These are phyloP conservation scores for Allium fistulosum DNA, from an alignment of 106 monocot genomes.

Conservation along the genomic window DNA sequence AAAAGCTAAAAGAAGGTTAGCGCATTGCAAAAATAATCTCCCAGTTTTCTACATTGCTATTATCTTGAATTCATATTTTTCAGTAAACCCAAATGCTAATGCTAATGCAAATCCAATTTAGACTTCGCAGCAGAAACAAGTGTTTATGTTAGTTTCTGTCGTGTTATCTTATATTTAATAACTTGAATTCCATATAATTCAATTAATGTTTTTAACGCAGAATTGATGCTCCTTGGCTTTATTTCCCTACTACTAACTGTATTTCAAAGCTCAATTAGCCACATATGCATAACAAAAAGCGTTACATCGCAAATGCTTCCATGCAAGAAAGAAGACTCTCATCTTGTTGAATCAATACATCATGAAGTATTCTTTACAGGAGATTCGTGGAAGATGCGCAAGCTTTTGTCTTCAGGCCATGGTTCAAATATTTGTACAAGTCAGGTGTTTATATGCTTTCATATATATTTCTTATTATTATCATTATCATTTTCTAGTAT, in stretches of 20 bases:
- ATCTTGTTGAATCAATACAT: slow-evolving; percentile 6
- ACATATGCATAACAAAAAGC: slow-evolving; percentile 47
- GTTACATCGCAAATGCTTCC: slow-evolving; percentile 50
- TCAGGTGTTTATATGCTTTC: slow-evolving; percentile 14
- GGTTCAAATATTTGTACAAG: slow-evolving; percentile 25
- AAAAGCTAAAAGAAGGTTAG: slow-evolving; percentile 88
- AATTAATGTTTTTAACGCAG: slow-evolving; percentile 33
- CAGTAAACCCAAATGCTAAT: no score
- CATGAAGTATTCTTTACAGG: slow-evolving; percentile 3
- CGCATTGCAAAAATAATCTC: neutral
- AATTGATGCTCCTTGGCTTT: slow-evolving; percentile 91
- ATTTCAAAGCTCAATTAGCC: slow-evolving; percentile 38
- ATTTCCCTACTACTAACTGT: slow-evolving; percentile 83
- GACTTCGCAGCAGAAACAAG: no score
- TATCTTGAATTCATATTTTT: no score
- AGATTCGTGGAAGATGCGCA: slow-evolving; percentile 14
- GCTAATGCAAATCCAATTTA: no score
- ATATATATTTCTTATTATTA: no score
- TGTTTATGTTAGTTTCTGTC: no score
- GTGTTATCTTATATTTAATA: no score
- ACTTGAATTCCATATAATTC: no score
- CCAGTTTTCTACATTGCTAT: no score
- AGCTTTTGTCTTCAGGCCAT: slow-evolving; percentile 19
- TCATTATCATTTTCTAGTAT: no score
- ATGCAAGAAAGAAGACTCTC: slow-evolving; percentile 38